phyloP scores from a whole-genome alignment of 2,329 filamentous ascomycete genomes.

The Biscogniauxia marginata region DNA sequence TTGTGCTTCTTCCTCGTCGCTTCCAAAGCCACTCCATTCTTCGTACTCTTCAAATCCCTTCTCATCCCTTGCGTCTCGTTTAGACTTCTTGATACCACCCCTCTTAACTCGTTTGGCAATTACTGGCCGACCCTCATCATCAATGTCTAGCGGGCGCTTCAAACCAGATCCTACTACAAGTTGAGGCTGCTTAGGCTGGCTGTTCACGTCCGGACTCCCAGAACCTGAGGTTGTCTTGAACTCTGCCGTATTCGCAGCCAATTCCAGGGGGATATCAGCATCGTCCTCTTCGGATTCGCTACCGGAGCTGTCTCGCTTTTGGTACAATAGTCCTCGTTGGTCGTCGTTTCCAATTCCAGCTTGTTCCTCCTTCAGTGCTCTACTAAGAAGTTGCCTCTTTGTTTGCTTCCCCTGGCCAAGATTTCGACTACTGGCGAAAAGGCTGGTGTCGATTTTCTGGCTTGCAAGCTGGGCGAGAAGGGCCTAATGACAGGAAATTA shows the following conservation, averaged over 20 bases:
- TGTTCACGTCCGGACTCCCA: neutral
- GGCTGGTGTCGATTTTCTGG: conserved; percentile 76
- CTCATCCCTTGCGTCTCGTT: conserved; percentile 24
- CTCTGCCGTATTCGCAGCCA: neutral
- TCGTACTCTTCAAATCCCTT: conserved; percentile 36
- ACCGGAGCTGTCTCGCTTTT: conserved; percentile 35
- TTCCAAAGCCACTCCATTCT: conserved; percentile 63
- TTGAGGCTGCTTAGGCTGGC: conserved; percentile 1
- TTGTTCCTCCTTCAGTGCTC: conserved; percentile 62
- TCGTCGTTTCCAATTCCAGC: conserved; percentile 61
- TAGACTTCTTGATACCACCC: conserved; percentile 55
- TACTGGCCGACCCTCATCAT: conserved; percentile 75
- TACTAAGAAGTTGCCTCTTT: conserved; percentile 65
- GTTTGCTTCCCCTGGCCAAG: conserved; percentile 71
- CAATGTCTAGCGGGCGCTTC: conserved; percentile 81
- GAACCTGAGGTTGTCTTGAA: neutral
- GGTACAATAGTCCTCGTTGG: conserved; percentile 53
- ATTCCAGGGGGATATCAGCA: conserved; percentile 20
- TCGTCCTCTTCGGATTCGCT: conserved; percentile 34
- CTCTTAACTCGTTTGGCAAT: conserved; percentile 80
- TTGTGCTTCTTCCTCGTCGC: conserved; percentile 39
- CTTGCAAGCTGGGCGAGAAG: conserved; percentile 80
- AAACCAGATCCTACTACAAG: conserved; percentile 68
- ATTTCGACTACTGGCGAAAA: conserved; percentile 74
- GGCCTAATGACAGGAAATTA: conserved; percentile 24